Evolutionary conservation across 2,329 filamentous ascomycete species (phyloP), one percentile per base, ranked within the genome.

Genomic region (Beauveria asiatica): DNA sequence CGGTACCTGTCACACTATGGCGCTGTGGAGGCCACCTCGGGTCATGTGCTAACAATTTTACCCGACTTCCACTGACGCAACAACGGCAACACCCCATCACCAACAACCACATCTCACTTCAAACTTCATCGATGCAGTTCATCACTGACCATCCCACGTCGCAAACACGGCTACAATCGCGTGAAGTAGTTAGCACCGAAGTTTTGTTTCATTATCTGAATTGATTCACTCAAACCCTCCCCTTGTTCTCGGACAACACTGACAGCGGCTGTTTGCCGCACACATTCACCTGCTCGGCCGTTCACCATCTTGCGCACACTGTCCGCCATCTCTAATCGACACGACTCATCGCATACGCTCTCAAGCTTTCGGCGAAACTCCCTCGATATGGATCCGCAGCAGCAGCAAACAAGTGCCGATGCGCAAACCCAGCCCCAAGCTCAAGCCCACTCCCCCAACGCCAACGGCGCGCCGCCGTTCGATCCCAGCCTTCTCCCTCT

Each of bases 401-500:
- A 39, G 30, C 54, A 39, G 16, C 48, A 52, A 45, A 51, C 46
- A 19, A 19, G 25, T 39, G 37, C 37, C 13, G 27, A 59, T 30
- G 41, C 57, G 16, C 60, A 60, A 54, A 6, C 59, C 16, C 59
- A 62, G 54, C 16, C 33, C 56, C 59, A 60, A 54, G 33, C 46
- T 54, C n/a, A 64, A 64, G 51, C 62, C 53, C 19, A 62, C 65
- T 10, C 57, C 66, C 33, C 57, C 59, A 60, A 54, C 39, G 49
- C 56, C 19, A 64, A 64, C 51, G 64, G 57, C 19, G 63, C 66
- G 16, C 57, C 65, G 17, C 69, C 65, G 17, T 61, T 69, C 39
- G 49, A 64, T 49, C 60, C 62, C 17, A 61, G 62, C 19, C 60
- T 69, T 42, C 62, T 67, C 56, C 59, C 59, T 39, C 65, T 66